phyloP scores from a whole-genome alignment of 768 basidiomycete genomes.

The Xerocomellus amylosporus region DNA sequence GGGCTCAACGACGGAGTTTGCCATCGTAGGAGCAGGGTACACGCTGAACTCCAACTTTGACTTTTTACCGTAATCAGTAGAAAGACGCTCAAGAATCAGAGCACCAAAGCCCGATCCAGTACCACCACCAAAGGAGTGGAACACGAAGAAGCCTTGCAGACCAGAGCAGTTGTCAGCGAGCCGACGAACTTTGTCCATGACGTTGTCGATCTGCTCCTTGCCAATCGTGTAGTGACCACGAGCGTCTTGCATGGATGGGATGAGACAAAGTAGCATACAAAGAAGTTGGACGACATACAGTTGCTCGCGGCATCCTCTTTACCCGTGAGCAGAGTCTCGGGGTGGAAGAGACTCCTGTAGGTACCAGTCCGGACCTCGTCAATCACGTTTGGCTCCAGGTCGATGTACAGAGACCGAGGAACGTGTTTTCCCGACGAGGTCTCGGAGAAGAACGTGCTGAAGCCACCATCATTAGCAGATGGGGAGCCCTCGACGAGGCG shows the following conservation, averaged over 20 bases:
- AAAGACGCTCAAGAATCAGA: slow-evolving; percentile 90
- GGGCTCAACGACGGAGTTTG: slow-evolving; percentile 95
- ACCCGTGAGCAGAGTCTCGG: slow-evolving; percentile 95
- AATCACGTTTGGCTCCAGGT: slow-evolving; percentile 96
- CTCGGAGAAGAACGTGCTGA: slow-evolving; percentile 99
- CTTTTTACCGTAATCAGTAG: slow-evolving; percentile 98
- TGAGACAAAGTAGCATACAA: not conserved
- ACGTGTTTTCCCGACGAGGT: slow-evolving; percentile 96
- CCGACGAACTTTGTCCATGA: slow-evolving; percentile 93
- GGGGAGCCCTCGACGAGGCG: slow-evolving; percentile 79
- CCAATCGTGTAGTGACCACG: slow-evolving; percentile 99
- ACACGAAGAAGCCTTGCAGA: slow-evolving; percentile 98
- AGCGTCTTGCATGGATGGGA: slow-evolving; percentile 58
- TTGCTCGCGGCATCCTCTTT: slow-evolving; percentile 99
- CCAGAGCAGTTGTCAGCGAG: slow-evolving; percentile 96
- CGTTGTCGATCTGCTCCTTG: slow-evolving; percentile 95
- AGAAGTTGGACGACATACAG: slow-evolving; percentile 50
- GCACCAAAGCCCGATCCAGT: slow-evolving; percentile 99
- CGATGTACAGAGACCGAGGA: slow-evolving; percentile 95
- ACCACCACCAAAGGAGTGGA: slow-evolving; percentile 99
- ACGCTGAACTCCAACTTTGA: slow-evolving; percentile 98
- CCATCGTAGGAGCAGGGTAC: slow-evolving; percentile 90
- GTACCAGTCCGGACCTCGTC: slow-evolving; percentile 95
- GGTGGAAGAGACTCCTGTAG: slow-evolving; percentile 98
- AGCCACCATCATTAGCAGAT: slow-evolving; percentile 80